A percentile compares a stretch with the other conserved stretches of the same genome.
phyloP scores from a whole-genome alignment of 1,139 yeast genomes.

The Eremothecium sinecaudum region DNA sequence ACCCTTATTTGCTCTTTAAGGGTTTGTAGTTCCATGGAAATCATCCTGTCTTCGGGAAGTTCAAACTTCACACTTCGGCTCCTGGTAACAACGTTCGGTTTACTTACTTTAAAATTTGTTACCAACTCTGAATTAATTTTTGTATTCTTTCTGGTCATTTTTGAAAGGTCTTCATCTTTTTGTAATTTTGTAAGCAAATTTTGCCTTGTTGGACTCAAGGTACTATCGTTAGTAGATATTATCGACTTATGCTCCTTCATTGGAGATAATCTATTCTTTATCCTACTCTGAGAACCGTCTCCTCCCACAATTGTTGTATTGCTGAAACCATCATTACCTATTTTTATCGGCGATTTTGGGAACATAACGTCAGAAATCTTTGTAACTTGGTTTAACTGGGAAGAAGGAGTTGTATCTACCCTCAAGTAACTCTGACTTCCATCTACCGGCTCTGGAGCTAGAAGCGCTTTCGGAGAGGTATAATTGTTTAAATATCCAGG shows the following conservation, averaged over 20 bases:
- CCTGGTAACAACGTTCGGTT: conserved; percentile 5
- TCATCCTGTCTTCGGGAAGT: conserved; percentile 7
- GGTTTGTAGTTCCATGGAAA: conserved; percentile 8
- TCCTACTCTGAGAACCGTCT: conserved; percentile 22
- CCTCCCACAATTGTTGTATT: conserved; percentile 18
- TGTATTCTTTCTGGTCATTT: conserved; percentile 2
- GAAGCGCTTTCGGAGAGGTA: conserved; percentile 18
- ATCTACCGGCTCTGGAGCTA: too few species aligned
- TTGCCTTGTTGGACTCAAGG: conserved; percentile 4
- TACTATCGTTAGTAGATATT: background rate
- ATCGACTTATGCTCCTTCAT: conserved; percentile 1
- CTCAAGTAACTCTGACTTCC: too few species aligned
- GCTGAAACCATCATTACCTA: conserved; percentile 10
- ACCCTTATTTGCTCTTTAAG: conserved; percentile 6
- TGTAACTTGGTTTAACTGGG: conserved; percentile 1
- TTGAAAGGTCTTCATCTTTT: conserved; percentile 6
- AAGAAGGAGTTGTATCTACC: too few species aligned
- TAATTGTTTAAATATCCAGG: conserved; percentile 12
- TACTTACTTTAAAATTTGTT: conserved; percentile 4
- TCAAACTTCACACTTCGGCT: conserved; percentile 12
- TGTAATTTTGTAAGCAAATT: conserved; percentile 10
- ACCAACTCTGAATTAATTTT: background rate
- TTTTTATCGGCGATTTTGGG: conserved; percentile 20
- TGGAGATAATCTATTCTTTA: conserved; percentile 17
- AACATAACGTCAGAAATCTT: conserved; percentile 10